Percentiles rank a stretch among this genome's conserved stretches.
Conservation (phyloP, 2,329 filamentous ascomycete species). For the Colletotrichum theobromicola region DNA sequence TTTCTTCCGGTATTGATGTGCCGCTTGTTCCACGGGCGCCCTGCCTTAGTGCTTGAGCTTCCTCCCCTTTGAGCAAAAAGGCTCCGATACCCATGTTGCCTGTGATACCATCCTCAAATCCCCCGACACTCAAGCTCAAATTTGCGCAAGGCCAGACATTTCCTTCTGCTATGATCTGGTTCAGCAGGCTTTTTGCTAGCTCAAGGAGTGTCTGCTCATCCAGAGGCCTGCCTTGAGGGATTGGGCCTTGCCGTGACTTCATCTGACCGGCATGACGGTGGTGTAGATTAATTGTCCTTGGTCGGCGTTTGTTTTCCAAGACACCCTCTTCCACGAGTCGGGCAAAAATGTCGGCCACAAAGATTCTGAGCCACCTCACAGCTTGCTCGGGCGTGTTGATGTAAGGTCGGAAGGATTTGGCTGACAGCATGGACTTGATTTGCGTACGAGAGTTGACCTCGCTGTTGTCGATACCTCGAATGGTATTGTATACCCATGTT, state of each 20-base stretch:
- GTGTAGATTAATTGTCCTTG: conserved; percentile 85
- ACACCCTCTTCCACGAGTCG: conserved; percentile 91
- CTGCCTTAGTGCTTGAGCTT: conserved; percentile 60
- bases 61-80: conserved; percentile 81
- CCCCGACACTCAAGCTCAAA: conserved; percentile 85
- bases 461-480: conserved; percentile 84
- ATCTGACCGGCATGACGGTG: conserved; percentile 77
- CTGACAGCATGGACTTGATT: conserved; percentile 97
- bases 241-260: conserved; percentile 76
- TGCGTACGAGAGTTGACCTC: conserved; percentile 91
- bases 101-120: conserved; percentile 85
- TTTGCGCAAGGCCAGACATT: conserved; percentile 91
- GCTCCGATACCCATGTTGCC: conserved; percentile 86
- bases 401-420: conserved; percentile 89
- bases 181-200: conserved; percentile 76
- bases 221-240: conserved; percentile 76
- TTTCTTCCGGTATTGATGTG: neutral
- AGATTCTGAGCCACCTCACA: conserved; percentile 86
- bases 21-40: conserved; percentile 26
- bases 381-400: conserved; percentile 83
- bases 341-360: conserved; percentile 88
- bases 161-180: conserved; percentile 79
- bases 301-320: conserved; percentile 83
- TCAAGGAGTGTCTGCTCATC: conserved; percentile 76
- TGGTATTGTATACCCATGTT: conserved; percentile 81